Evolutionary conservation across 805 yeast genomes (phyloP), one percentile per base, ranked within the genome.

Genomic region (Lachancea nothofagi): DNA sequence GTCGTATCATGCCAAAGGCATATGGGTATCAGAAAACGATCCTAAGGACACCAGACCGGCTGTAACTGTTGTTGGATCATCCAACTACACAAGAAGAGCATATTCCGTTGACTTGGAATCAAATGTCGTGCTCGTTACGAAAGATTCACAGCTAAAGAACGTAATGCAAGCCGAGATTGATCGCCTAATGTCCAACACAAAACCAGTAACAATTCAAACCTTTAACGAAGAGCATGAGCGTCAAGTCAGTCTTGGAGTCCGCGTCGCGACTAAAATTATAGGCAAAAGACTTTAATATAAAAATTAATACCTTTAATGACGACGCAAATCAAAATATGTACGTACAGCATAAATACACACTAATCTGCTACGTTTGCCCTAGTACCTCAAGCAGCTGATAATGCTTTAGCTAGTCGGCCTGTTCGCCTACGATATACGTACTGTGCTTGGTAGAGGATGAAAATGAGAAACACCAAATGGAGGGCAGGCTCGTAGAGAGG

Each of bases 1-100:
- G 97, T 85, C 97, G 0, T 93, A 93, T 60, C 98, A 93, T 57
- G 97, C 98, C 10, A 93, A 93, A 57, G 98, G 98, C 1, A 65
- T 90, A 4, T 93, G 97, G 97, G 64, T 85, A 0, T 26, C 43
- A 13, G 82, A 77, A 33, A 46, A 50, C 0, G 54, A 57, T 14
- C 31, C 26, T 7, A 71, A 66, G 3, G 80, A 77, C 36, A 47
- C 50, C 1, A 53, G 60, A 9, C 96, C 97, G 1, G 71, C 81
- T 14, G 64, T 86, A 9, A 85, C 96, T 0, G 77, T 89, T 5
- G 72, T 93, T 36, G 98, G 98, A 0, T 85, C 96, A 1, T 87
- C 97, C 0, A 93, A 93, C 59, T 93, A 88, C 61, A 93, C 98
- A 0, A 76, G 82, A 46, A 71, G 98, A 45, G 89, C 97, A 0